These are phyloP conservation scores for Wallacemonas rigidus DNA, from an alignment of 208 protist species.

Conservation along the genomic window DNA sequence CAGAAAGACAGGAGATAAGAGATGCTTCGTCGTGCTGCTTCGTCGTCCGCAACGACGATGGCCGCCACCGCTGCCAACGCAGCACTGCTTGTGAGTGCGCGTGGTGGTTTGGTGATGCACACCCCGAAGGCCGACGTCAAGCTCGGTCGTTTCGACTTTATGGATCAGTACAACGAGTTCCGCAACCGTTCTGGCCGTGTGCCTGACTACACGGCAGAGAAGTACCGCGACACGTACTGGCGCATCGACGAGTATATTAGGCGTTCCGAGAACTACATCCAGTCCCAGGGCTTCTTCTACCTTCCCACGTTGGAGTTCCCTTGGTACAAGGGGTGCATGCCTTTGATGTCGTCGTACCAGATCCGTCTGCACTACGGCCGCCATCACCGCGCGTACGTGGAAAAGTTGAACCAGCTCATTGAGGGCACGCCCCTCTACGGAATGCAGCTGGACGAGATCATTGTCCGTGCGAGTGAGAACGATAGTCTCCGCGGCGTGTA, in stretches of 20 bases:
- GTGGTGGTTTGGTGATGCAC: conserved; percentile 64
- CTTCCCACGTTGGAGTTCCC: conserved; percentile 91
- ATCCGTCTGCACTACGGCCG: conserved; percentile 89
- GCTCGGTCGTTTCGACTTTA: conserved; percentile 78
- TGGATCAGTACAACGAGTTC: conserved; percentile 89
- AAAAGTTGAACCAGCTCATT: conserved; percentile 91
- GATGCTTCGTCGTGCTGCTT: conserved; percentile 40
- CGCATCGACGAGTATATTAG: conserved; percentile 90
- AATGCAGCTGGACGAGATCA: conserved; percentile 83
- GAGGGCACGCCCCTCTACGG: conserved; percentile 86
- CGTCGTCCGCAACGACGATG: not conserved
- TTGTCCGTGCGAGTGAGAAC: conserved; percentile 55
- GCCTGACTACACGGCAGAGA: conserved; percentile 81
- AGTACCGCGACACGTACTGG: conserved; percentile 88
- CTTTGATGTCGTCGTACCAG: conserved; percentile 89
- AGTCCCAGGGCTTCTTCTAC: conserved; percentile 86
- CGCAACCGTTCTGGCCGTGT: conserved; percentile 79
- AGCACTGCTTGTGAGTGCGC: conserved; percentile 27
- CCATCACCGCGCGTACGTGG: conserved; percentile 90
- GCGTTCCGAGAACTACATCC: conserved; percentile 77
- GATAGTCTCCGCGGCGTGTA: conserved; percentile 58
- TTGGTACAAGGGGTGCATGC: conserved; percentile 88
- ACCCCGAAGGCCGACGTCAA: conserved; percentile 81
- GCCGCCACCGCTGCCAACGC: not conserved
- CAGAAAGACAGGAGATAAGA: not conserved